phyloP scores from a whole-genome alignment of 495 filamentous ascomycete genomes.

The Cenococcum geophilum region DNA sequence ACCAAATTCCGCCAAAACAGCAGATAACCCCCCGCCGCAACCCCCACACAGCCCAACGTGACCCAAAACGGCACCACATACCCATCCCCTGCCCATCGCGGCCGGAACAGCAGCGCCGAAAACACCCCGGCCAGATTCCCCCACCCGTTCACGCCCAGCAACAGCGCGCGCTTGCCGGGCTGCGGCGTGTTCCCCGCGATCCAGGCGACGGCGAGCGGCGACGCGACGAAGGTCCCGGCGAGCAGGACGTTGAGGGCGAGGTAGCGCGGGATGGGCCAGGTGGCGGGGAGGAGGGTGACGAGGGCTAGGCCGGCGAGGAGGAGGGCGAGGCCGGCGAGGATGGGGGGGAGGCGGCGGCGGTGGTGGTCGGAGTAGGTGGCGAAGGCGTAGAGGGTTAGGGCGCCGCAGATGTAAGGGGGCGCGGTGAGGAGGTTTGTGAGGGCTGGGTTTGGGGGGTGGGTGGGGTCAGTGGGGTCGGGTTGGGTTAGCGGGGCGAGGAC shows the following conservation, averaged over 20 bases:
- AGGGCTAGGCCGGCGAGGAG: conserved; percentile 43
- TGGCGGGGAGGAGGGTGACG: conserved; percentile 38
- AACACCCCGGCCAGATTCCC: conserved; percentile 54
- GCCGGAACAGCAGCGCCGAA: conserved; percentile 44
- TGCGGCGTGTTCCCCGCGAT: conserved; percentile 49
- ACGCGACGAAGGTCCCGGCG: conserved; percentile 48
- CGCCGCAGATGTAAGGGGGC: conserved; percentile 51
- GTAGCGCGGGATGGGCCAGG: conserved; percentile 40
- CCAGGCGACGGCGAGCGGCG: conserved; percentile 54
- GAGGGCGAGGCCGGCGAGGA: conserved; percentile 46
- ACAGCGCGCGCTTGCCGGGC: conserved; percentile 48
- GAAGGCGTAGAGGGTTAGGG: conserved; percentile 44
- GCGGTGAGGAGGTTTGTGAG: conserved; percentile 52
- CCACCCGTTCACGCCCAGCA: conserved; percentile 56
- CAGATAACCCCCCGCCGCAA: conserved; percentile 43
- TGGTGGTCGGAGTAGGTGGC: conserved; percentile 45
- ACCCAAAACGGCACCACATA: conserved; percentile 42
- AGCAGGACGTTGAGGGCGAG: conserved; percentile 50
- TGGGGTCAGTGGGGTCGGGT: conserved; percentile 10
- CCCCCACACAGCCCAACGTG: conserved; percentile 42
- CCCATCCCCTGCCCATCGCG: conserved; percentile 36
- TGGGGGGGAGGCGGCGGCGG: conserved; percentile 45
- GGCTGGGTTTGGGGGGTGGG: conserved; percentile 33
- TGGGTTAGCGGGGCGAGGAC: conserved; percentile 37
- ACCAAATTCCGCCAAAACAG: conserved; percentile 32